Evolutionary conservation across 352 stramenopile species (phyloP).

Genomic region (Lagenidium sp.): DNA sequence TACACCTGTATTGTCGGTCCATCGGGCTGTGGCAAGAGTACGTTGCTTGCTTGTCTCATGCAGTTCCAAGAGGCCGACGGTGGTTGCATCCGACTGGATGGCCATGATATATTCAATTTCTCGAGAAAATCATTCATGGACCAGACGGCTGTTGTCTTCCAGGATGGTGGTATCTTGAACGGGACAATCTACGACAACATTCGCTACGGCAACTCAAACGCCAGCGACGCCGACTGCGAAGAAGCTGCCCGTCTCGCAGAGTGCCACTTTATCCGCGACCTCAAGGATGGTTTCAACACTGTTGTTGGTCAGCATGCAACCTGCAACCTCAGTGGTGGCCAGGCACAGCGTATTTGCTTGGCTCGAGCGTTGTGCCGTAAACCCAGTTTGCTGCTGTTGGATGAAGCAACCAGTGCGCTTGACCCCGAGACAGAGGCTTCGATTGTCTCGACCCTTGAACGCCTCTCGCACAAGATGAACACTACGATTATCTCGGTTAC

Average conservation of each 20-base stretch:
- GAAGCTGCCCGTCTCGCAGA: conserved; percentile 71
- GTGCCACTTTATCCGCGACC: conserved; percentile 74
- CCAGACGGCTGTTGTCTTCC: conserved; percentile 81
- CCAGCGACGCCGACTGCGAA: conserved; percentile 73
- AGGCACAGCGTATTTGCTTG: conserved; percentile 82
- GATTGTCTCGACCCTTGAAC: conserved; percentile 76
- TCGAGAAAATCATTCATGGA: conserved; percentile 84
- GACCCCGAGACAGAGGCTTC: conserved; percentile 82
- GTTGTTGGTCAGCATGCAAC: conserved; percentile 82
- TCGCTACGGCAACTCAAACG: conserved; percentile 64
- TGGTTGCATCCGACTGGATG: conserved; percentile 71
- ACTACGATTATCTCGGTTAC: conserved; percentile 89
- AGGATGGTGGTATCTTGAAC: conserved; percentile 83
- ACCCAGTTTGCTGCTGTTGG: conserved; percentile 69
- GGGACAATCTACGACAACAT: conserved; percentile 87
- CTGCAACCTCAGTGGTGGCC: conserved; percentile 79
- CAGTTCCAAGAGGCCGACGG: conserved; percentile 82
- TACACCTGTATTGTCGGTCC: conserved; percentile 84
- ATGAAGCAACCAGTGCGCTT: conserved; percentile 83
- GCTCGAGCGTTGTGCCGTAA: conserved; percentile 73
- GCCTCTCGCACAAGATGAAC: conserved; percentile 74
- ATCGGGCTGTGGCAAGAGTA: conserved; percentile 85
- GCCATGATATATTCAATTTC: conserved; percentile 81
- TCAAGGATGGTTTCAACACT: conserved; percentile 78
- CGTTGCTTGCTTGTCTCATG: conserved; percentile 79